Base-by-base conservation (phyloP, 2,329 filamentous ascomycete genomes). In the Sphaerulina populicola region DNA sequence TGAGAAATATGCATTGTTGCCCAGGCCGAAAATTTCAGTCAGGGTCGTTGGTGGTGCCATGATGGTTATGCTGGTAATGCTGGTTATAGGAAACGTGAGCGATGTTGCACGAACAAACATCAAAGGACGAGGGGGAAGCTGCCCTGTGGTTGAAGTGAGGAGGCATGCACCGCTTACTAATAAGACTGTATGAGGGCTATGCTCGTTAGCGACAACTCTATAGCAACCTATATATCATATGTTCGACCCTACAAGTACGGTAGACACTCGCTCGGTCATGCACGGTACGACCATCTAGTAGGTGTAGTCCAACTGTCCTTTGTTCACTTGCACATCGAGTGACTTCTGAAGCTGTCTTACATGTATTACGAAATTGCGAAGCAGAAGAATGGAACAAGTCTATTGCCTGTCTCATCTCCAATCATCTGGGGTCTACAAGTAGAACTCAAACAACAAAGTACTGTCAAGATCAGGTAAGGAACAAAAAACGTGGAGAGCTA, bases 1-100 rank as follows among this genome's bases (percentile, higher is more conserved):
- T 9, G 44, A 50, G 47, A 58, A 58, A 46, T 58, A 58, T 15
- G 56, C 56, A 49, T 58, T 56, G 49, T 58, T 58, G 23, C 51
- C 56, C 30, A 44, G 30, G 18, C 56, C 56, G 21, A 58, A 58
- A 46, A 58, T 49, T 23, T 56, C 56, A 8, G 51, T 54, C 43
- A 58, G 14, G 2, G 18, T 18, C 8, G 53, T 58, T 6, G 47
- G 48, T 31, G 56, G 49, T 7, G 53, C 46, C 56, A 56, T 58
- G 30, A 7, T 15, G 31, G 4, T 3, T 18, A 18, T 3, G 3
- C 2, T 18, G n/a, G n/a, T n/a, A n/a, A 10, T 30, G 30, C 21
- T 31, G 18, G 10, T 31, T 30, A 37, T 10, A 39, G 39, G 12
- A 37, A 8, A 18, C 18, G 18, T 18, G 18, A 18, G 18, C 2